Conservation (phyloP, 2,329 filamentous ascomycete genomes). For the Aspergillus sp. region DNA sequence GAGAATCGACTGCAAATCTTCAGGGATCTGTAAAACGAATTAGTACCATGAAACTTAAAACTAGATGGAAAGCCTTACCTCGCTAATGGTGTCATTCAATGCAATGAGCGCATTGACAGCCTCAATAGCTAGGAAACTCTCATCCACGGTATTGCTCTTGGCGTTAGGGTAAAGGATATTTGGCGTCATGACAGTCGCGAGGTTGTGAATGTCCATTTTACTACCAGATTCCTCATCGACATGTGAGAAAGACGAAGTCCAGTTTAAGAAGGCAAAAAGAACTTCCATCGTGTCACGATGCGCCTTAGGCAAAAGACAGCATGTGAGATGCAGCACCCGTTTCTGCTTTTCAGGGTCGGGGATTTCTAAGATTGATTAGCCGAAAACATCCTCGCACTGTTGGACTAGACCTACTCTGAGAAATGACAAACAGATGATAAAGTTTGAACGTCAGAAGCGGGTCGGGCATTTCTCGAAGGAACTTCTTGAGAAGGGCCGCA, state of each 20-base stretch:
- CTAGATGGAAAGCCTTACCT: slow-evolving; percentile 59
- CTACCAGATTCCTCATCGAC: slow-evolving; percentile 95
- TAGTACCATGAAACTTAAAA: slow-evolving; percentile 2
- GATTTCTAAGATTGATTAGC: slow-evolving; percentile 54
- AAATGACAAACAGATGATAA: slow-evolving; percentile 82
- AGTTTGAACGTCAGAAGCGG: slow-evolving; percentile 93
- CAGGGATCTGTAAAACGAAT: slow-evolving; percentile 65
- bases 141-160: slow-evolving; percentile 69
- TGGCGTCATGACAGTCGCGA: slow-evolving; percentile 94
- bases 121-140: slow-evolving; percentile 89
- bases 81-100: slow-evolving; percentile 93
- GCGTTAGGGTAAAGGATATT: slow-evolving; percentile 79
- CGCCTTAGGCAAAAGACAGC: slow-evolving; percentile 85
- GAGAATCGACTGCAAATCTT: slow-evolving; percentile 81
- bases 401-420: slow-evolving; percentile 59
- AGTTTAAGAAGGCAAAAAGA: slow-evolving; percentile 91
- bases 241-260: slow-evolving; percentile 95
- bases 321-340: slow-evolving; percentile 82
- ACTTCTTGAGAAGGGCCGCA: slow-evolving; percentile 90
- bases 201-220: slow-evolving; percentile 98
- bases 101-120: slow-evolving; percentile 88
- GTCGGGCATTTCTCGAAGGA: slow-evolving; percentile 88
- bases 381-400: not conserved
- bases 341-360: slow-evolving; percentile 74
- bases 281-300: slow-evolving; percentile 95